Conservation (phyloP, 768 basidiomycete genomes). For the Clathrus columnatus region DNA sequence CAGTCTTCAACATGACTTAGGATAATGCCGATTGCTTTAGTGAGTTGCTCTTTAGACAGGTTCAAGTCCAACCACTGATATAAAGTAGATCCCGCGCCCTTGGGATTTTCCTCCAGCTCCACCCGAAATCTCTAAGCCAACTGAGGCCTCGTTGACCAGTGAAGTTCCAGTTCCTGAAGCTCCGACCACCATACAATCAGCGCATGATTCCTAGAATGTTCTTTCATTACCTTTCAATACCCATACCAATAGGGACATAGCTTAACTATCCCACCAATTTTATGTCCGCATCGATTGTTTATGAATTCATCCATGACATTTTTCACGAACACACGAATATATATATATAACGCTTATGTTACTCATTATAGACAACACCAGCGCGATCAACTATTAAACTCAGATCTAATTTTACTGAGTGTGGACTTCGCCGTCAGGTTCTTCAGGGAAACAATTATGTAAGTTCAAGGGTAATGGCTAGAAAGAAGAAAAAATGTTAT, state of each 20-base stretch:
- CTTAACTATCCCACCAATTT: too few relatives aligned
- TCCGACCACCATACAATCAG: conserved; percentile 3
- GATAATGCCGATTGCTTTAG: conserved; percentile 74
- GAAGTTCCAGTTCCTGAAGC: conserved; percentile 4
- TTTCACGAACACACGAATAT: conserved; percentile 18
- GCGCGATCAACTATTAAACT: background rate
- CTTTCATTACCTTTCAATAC: too few relatives aligned
- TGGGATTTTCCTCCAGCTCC: conserved; percentile 62
- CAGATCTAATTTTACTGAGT: background rate
- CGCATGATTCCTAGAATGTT: too few relatives aligned
- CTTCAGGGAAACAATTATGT: conserved; percentile 19
- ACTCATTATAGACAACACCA: background rate
- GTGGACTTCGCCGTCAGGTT: conserved; percentile 36
- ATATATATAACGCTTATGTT: background rate
- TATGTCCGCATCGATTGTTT: conserved; percentile 10
- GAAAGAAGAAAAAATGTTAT: too few relatives aligned
- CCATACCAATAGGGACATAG: too few relatives aligned
- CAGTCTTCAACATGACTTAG: conserved; percentile 23
- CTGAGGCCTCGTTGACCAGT: background rate
- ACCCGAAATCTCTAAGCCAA: conserved; percentile 9
- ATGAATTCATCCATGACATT: conserved; percentile 15
- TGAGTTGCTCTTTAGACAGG: conserved; percentile 13
- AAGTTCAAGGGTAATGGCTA: background rate
- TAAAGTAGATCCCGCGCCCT: conserved; percentile 49
- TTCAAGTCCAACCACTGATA: background rate